Evolutionary conservation across 371 early-diverging fungal species (phyloP).

Genomic region (Sporodiniella umbellata): DNA sequence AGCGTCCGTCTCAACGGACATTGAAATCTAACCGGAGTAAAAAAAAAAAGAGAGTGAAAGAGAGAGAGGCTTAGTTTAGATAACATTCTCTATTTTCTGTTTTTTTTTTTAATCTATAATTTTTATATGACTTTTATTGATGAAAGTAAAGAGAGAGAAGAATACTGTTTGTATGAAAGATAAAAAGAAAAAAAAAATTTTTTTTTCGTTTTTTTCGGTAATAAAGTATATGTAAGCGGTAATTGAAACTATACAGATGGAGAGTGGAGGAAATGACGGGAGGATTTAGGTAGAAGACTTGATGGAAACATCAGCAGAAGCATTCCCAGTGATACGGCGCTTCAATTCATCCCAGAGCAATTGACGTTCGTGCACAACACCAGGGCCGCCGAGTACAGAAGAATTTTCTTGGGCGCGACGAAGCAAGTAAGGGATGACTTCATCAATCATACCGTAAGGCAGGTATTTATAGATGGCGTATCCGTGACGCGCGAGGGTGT

Average conservation of each 20-base stretch:
- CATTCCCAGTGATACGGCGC: constrained; percentile 29
- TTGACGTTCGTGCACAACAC: constrained; percentile 43
- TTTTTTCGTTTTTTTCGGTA: too few relatives aligned
- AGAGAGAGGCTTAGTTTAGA: too few relatives aligned
- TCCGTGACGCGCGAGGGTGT: constrained; percentile 72
- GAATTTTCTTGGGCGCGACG: constrained; percentile 96
- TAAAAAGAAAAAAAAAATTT: background rate
- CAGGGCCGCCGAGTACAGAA: constrained; percentile 57
- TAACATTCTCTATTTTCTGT: too few relatives aligned
- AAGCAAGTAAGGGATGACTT: constrained; percentile 92
- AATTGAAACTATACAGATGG: background rate
- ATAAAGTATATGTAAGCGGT: background rate
- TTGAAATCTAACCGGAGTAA: too few relatives aligned
- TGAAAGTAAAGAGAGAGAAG: too few relatives aligned
- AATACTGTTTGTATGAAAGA: too few relatives aligned
- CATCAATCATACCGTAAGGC: constrained; percentile 81
- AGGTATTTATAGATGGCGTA: constrained; percentile 89
- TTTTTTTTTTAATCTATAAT: background rate
- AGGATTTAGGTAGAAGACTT: constrained; percentile 13
- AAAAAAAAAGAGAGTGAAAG: background rate
- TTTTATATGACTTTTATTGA: too few relatives aligned
- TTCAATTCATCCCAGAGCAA: constrained; percentile 55
- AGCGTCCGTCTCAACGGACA: too few relatives aligned
- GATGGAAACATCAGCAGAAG: constrained; percentile 17
- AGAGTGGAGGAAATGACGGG: background rate